Evolutionary conservation across 768 basidiomycete genomes (phyloP).

Genomic region (Strobilomyces echinocephalus): DNA sequence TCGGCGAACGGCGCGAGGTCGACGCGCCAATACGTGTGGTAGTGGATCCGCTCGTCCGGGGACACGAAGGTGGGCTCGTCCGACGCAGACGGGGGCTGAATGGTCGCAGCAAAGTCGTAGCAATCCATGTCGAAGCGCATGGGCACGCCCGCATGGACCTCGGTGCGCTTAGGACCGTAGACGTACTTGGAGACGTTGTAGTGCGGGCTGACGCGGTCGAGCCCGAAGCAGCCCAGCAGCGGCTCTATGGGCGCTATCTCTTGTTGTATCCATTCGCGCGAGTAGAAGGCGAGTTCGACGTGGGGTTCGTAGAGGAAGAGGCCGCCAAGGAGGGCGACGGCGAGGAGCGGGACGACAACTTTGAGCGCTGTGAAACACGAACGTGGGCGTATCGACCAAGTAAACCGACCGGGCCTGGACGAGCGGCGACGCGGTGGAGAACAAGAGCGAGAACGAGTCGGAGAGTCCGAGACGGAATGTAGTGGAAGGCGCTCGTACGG

Average conservation of each 20-base stretch:
- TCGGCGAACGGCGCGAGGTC: conserved; percentile 79
- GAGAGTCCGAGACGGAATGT: conserved; percentile 37
- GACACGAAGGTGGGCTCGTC: conserved; percentile 8
- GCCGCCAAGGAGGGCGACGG: conserved; percentile 41
- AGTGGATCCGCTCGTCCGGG: conserved; percentile 52
- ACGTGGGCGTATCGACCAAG: conserved; percentile 32
- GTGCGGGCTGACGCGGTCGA: conserved; percentile 48
- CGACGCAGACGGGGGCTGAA: conserved; percentile 37
- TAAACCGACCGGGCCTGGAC: conserved; percentile 20
- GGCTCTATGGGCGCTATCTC: conserved; percentile 66
- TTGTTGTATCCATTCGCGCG: conserved; percentile 64
- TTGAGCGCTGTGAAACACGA: conserved; percentile 40
- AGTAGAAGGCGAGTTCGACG: conserved; percentile 78
- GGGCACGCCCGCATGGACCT: conserved; percentile 76
- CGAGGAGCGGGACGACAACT: conserved; percentile 36
- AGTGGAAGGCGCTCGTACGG: conserved; percentile 49
- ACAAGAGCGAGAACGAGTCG: conserved; percentile 25
- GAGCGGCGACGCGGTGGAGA: conserved; percentile 23
- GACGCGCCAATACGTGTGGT: conserved; percentile 92
- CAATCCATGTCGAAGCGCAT: conserved; percentile 83
- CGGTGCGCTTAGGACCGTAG: conserved; percentile 60
- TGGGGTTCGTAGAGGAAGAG: conserved; percentile 75
- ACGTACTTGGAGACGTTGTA: conserved; percentile 67
- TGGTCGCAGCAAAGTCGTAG: conserved; percentile 87
- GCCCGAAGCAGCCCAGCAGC: conserved; percentile 71